Conservation (phyloP, 2,329 filamentous ascomycete species). For the Plenodomus tracheiphilus region DNA sequence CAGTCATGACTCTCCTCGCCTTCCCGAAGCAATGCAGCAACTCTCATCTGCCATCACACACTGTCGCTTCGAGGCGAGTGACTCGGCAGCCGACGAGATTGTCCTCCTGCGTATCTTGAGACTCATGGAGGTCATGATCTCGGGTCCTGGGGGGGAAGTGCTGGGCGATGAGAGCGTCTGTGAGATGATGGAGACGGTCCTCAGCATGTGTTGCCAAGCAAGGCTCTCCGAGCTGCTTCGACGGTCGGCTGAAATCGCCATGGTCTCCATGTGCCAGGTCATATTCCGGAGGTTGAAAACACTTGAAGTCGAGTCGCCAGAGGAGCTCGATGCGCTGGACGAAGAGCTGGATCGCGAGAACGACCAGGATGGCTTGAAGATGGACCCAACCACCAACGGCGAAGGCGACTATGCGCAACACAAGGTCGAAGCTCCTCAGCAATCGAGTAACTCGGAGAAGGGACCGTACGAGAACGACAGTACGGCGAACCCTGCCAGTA, state of each 20-base stretch:
- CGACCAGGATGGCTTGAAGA: constrained; percentile 72
- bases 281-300: constrained; percentile 94
- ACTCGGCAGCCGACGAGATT: constrained; percentile 92
- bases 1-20: constrained; percentile 78
- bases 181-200: constrained; percentile 97
- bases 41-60: constrained; percentile 94
- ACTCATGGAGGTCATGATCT: constrained; percentile 98
- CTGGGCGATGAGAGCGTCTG: constrained; percentile 98
- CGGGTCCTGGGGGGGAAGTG: constrained; percentile 85
- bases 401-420: constrained; percentile 52
- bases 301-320: constrained; percentile 74
- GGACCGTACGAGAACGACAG: constrained; percentile 42
- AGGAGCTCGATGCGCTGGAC: constrained; percentile 68
- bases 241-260: constrained; percentile 90
- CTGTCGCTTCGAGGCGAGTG: constrained; percentile 95
- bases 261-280: constrained; percentile 99
- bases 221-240: constrained; percentile 88
- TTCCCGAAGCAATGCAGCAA: constrained; percentile 90
- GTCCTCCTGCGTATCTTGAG: constrained; percentile 93
- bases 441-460: constrained; percentile 37
- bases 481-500: constrained; percentile 45
- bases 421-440: constrained; percentile 42
- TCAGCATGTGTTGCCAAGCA: constrained; percentile 96
- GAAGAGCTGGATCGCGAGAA: constrained; percentile 65
- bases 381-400: constrained; percentile 76